A percentile compares a stretch with the other conserved stretches of the same genome.
Conservation (phyloP, 2,329 filamentous ascomycete genomes). For the Aspergillus ruber region DNA sequence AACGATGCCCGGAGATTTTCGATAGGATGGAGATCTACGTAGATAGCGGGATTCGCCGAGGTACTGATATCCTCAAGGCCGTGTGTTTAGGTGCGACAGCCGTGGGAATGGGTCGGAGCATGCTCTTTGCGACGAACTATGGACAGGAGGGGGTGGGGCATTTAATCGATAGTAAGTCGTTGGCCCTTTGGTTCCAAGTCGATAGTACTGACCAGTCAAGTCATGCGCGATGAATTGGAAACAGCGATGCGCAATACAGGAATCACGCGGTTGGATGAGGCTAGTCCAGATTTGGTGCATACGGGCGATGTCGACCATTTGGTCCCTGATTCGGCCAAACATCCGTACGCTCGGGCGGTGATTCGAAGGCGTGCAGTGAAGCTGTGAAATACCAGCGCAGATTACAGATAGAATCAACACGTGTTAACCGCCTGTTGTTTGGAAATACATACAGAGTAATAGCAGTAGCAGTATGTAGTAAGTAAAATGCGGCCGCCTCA, state of each 20-base stretch:
- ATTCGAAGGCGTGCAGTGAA: slow-evolving; percentile 6
- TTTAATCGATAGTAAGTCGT: slow-evolving; percentile 48
- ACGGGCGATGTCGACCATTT: slow-evolving; percentile 47
- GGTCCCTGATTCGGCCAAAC: slow-evolving; percentile 35
- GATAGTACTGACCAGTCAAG: slow-evolving; percentile 18
- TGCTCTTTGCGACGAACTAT: slow-evolving; percentile 49
- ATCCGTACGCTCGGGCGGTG: slow-evolving; percentile 38
- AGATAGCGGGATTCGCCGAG: slow-evolving; percentile 49
- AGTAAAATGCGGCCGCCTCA: neutral
- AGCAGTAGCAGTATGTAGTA: neutral
- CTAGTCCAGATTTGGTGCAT: slow-evolving; percentile 40
- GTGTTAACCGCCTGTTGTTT: neutral
- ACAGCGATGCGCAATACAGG: slow-evolving; percentile 44
- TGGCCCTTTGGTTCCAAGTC: neutral
- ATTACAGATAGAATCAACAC: slow-evolving; percentile 14
- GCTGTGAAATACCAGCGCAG: slow-evolving; percentile 11
- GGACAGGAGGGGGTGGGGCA: slow-evolving; percentile 51
- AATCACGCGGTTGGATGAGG: slow-evolving; percentile 40
- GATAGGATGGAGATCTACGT: slow-evolving; percentile 47
- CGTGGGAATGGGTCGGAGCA: slow-evolving; percentile 49
- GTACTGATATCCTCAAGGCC: slow-evolving; percentile 50
- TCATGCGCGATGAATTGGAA: slow-evolving; percentile 44
- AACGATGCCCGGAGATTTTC: slow-evolving; percentile 45
- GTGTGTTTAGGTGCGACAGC: slow-evolving; percentile 49
- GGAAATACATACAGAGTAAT: neutral